Percentiles rank a stretch among this genome's conserved stretches.
Evolutionary conservation across 164 flowering plant genomes (phyloP).

Genomic region (Umbellularia californica): DNA sequence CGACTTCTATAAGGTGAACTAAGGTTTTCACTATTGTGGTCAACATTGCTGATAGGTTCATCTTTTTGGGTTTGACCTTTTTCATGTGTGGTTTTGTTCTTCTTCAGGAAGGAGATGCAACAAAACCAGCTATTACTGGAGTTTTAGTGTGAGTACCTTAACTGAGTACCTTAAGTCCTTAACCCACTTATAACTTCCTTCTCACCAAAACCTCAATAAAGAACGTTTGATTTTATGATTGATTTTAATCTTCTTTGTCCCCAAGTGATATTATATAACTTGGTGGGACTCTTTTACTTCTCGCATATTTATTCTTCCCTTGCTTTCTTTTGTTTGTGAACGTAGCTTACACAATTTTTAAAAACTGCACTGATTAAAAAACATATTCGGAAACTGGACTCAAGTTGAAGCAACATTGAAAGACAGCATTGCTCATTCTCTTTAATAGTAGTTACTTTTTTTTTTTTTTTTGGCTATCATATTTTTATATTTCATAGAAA

Average conservation of each 20-base stretch:
- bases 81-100: background rate
- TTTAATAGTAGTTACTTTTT: background rate
- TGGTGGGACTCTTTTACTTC: background rate
- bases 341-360: background rate
- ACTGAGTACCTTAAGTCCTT: too few relatives aligned
- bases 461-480: background rate
- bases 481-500: background rate
- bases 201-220: background rate
- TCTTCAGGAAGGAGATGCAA: slow-evolving; percentile 59
- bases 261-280: background rate
- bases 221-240: too few relatives aligned
- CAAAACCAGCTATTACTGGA: slow-evolving; percentile 54
- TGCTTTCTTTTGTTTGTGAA: background rate
- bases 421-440: background rate
- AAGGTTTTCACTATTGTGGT: background rate
- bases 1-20: slow-evolving; percentile 75
- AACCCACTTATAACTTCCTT: background rate
- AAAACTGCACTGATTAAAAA: too few relatives aligned
- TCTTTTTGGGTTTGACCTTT: slow-evolving; percentile 2
- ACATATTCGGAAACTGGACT: background rate
- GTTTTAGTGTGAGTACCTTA: slow-evolving; percentile 73
- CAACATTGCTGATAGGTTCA: background rate
- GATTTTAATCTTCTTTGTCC: background rate
- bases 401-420: background rate
- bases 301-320: background rate